phyloP scores from a whole-genome alignment of 768 basidiomycete species.

The Tylopilus intermedius region DNA sequence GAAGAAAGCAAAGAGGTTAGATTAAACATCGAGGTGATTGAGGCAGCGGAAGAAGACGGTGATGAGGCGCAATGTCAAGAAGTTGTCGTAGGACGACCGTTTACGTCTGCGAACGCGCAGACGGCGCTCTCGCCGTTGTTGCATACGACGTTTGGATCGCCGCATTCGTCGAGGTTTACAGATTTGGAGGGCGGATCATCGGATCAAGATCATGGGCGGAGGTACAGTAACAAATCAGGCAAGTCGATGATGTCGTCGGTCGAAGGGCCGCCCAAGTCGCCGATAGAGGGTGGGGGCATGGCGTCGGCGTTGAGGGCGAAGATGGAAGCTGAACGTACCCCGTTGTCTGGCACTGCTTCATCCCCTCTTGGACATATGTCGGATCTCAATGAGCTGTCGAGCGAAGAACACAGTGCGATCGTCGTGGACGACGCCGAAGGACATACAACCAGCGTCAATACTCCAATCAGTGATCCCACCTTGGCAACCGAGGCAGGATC shows the following conservation, averaged over 20 bases:
- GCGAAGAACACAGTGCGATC: constrained; percentile 4
- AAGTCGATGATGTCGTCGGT: constrained; percentile 22
- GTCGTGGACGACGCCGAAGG: constrained; percentile 18
- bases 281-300: constrained; percentile 14
- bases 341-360: background rate
- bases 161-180: constrained; percentile 29
- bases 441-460: constrained; percentile 4
- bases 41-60: constrained; percentile 7
- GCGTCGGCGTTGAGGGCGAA: constrained; percentile 16
- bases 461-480: background rate
- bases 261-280: constrained; percentile 13
- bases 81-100: background rate
- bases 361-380: background rate
- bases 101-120: constrained; percentile 5
- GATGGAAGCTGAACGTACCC: constrained; percentile 12
- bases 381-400: background rate
- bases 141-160: constrained; percentile 41
- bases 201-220: constrained; percentile 19
- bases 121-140: constrained; percentile 33
- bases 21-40: constrained; percentile 15
- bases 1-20: background rate
- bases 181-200: constrained; percentile 28
- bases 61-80: constrained; percentile 9
- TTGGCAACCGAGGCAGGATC: constrained; percentile 14
- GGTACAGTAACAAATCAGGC: constrained; percentile 14